Percentiles rank a stretch among this genome's conserved stretches.
phyloP scores from a whole-genome alignment of 1,284 basidiomycete species.

The Papiliotrema terrestris region DNA sequence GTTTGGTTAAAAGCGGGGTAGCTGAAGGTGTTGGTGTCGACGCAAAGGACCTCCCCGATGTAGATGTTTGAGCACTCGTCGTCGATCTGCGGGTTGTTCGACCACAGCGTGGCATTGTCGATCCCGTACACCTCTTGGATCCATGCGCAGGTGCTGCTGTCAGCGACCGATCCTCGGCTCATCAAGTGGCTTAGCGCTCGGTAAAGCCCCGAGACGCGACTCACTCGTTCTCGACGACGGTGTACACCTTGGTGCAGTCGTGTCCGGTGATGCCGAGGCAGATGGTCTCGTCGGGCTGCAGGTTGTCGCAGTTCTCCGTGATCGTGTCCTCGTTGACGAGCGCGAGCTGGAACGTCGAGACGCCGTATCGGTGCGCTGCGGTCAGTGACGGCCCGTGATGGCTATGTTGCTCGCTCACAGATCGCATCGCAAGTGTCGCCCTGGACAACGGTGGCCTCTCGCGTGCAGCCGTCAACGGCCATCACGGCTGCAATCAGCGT shows the following conservation, averaged over 20 bases:
- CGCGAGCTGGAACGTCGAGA: constrained; percentile 51
- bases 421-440: constrained; percentile 50
- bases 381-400: background rate
- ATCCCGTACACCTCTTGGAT: constrained; percentile 42
- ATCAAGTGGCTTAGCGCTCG: background rate
- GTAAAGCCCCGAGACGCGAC: constrained; percentile 8
- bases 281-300: constrained; percentile 38
- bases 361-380: constrained; percentile 44
- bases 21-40: constrained; percentile 37
- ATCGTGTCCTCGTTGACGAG: constrained; percentile 46
- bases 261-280: constrained; percentile 45
- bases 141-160: constrained; percentile 42
- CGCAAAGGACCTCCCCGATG: constrained; percentile 50
- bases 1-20: constrained; percentile 44
- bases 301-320: constrained; percentile 47
- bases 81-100: constrained; percentile 51
- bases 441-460: constrained; percentile 40
- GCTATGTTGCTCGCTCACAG: constrained; percentile 30
- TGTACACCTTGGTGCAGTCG: constrained; percentile 50
- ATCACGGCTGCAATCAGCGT: constrained; percentile 17
- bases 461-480: constrained; percentile 43
- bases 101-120: constrained; percentile 38
- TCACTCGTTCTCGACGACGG: constrained; percentile 45
- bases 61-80: constrained; percentile 48
- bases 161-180: background rate